phyloP scores from a whole-genome alignment of 176 grass and related monocot genomes.

The Phragmites australis region DNA sequence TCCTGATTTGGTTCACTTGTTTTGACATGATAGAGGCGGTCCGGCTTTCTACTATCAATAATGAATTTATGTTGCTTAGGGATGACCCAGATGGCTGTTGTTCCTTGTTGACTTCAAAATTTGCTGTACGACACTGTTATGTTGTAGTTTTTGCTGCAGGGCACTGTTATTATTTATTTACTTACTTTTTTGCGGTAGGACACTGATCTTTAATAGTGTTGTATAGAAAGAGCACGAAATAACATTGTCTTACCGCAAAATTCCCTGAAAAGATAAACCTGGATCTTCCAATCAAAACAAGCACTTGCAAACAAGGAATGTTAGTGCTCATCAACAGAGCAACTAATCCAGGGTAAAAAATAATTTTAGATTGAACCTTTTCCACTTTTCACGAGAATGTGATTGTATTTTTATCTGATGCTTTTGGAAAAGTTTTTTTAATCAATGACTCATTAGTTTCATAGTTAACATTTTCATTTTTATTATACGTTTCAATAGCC shows the following conservation, averaged over 20 bases:
- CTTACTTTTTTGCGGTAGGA: no score
- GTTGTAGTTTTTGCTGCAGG: no score
- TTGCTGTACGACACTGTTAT: no score
- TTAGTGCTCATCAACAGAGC: background rate
- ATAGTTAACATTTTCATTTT: background rate
- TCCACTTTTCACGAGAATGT: background rate
- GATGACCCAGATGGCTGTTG: background rate
- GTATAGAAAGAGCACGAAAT: no score
- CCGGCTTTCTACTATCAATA: background rate
- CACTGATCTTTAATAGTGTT: no score
- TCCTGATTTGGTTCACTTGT: background rate
- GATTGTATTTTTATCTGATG: background rate
- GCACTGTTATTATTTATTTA: no score
- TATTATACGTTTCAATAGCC: background rate
- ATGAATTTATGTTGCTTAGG: background rate
- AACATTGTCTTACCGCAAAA: no score
- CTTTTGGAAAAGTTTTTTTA: background rate
- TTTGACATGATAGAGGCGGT: background rate
- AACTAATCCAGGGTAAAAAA: background rate
- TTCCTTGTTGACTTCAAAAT: background rate
- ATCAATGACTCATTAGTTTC: constrained; percentile 3
- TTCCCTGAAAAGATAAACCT: background rate
- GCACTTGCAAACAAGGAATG: background rate
- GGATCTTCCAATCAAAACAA: background rate
- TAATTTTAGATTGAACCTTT: background rate